phyloP scores from a whole-genome alignment of 1,284 basidiomycete genomes.

The Marasmius fiardii region DNA sequence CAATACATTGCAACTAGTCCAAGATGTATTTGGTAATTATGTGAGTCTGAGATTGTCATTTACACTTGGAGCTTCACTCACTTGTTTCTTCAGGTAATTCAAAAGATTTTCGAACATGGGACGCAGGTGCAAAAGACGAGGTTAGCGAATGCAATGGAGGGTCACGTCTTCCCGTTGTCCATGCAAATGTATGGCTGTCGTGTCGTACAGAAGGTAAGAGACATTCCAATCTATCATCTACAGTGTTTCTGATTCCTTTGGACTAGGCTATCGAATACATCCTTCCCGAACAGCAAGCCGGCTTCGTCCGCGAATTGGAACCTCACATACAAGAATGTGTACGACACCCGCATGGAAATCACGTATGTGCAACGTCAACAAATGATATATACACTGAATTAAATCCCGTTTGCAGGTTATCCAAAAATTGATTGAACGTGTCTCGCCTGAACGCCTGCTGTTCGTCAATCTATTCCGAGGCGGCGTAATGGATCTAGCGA shows the following conservation, averaged over 20 bases:
- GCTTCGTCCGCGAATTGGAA: conserved; percentile 80
- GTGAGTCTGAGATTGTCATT: conserved; percentile 38
- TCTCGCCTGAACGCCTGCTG: conserved; percentile 70
- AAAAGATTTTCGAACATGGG: conserved; percentile 94
- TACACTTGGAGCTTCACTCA: conserved; percentile 2
- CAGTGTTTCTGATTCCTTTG: conserved; percentile 11
- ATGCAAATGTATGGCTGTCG: conserved; percentile 96
- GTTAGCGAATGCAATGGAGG: conserved; percentile 77
- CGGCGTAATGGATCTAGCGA: conserved; percentile 82
- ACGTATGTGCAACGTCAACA: conserved; percentile 51
- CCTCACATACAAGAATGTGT: conserved; percentile 85
- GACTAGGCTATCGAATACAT: conserved; percentile 82
- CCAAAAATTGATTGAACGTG: conserved; percentile 84
- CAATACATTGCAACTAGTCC: conserved; percentile 77
- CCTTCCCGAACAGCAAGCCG: conserved; percentile 71
- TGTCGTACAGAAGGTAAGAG: conserved; percentile 78
- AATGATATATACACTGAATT: conserved; percentile 10
- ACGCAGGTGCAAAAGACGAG: conserved; percentile 72
- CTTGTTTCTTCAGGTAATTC: conserved; percentile 66
- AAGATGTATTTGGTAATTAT: conserved; percentile 98
- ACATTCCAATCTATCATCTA: neutral
- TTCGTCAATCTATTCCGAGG: conserved; percentile 82
- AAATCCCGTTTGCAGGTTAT: conserved; percentile 50
- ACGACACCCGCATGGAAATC: conserved; percentile 93
- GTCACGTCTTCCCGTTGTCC: conserved; percentile 76